Evolutionary conservation across 345 rosid species (phyloP), one percentile per base, ranked within the genome.

Genomic region (Brassica rapa): DNA sequence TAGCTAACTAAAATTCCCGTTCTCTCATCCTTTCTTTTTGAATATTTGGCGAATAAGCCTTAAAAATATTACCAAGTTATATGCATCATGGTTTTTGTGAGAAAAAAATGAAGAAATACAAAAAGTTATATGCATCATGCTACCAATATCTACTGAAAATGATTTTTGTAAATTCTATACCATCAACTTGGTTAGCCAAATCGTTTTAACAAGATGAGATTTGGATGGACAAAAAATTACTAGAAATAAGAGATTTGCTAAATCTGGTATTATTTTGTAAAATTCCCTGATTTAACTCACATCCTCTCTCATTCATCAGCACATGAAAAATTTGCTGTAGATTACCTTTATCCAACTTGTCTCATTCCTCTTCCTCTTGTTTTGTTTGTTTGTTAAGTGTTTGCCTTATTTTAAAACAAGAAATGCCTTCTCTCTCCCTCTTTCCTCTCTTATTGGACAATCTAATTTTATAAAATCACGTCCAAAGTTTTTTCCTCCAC

Each of bases 391-490:
- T 39, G 46, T 39, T 10, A 39, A 39, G 12, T 39, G 71, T 27
- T 68, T 80, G 70, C 29, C 82, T 80, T 80, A 74, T 41, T 56
- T 67, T n/a, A 46, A 71, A 77, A 59, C 62, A 29, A 87, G 85
- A 85, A 71, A 59, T 68, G 62, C 67, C 69, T 72, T 85, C 80
- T 85, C 81, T 76, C 68, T 74, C 71, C 70, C 61, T 55, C 84
- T 74, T 83, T 82, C 78, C 81, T 84, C 87, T 81, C 80, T 82
- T 86, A 68, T 80, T 74, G 79, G 86, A 74, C 66, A 77, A 71
- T 72, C 82, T 83, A 70, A 78, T 78, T 78, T 66, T 73, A 66
- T 78, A 41, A 84, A 62, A 23, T 64, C 77, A 46, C 62, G 55
- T 66, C 59, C 68, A n/a, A 57, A 15, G 46, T 39, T 39, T 39